Evolutionary conservation across 345 rosid genomes (phyloP), one percentile per base, ranked within the genome.

Genomic region (Punica granatum): DNA sequence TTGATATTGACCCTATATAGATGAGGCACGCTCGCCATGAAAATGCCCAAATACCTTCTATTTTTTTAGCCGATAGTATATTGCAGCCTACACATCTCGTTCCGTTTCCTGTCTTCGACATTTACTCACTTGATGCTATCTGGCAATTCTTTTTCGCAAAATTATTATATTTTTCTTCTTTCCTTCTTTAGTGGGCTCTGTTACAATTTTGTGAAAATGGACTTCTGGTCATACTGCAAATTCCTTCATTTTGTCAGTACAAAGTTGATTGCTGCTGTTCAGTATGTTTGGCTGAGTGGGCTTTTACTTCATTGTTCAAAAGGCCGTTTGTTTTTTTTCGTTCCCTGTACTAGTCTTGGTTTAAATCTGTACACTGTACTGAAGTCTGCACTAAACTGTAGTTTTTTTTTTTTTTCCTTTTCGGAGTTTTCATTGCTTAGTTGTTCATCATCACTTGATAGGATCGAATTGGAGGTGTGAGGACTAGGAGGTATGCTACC

Each of bases 401-500:
- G 33, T 23, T 61, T 41, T 51, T 39, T 58, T 26, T 30, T 23
- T 43, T 31, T 67, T 26, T 9, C 4, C 44, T 5, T 18, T 8
- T 25, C 25, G 68, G 36, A 42, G 30, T 41, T n/a, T n/a, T n/a
- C n/a, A n/a, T 65, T 4, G 10, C 56, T 42, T 15, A 65, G 12
- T 67, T 23, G 37, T 43, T 63, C 19, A 26, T 28, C 16, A 30
- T 68, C 56, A 11, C 54, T 6, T 76, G 70, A 68, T 49, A 90
- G 98, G 85, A 83, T 67, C 75, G 67, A 16, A 74, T 75, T 58
- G 75, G 81, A 16, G 76, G 71, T 74, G 63, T 84, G 68, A 79
- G 79, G 64, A 69, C 81, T 14, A 34, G 73, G 0, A 76, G 85
- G 7, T 78, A 76, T 81, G 86, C 92, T 2, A 80, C 90, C 43